These are phyloP conservation scores for Apiospora phragmitis DNA, from an alignment of 2,329 filamentous ascomycete genomes.

Conservation along the genomic window DNA sequence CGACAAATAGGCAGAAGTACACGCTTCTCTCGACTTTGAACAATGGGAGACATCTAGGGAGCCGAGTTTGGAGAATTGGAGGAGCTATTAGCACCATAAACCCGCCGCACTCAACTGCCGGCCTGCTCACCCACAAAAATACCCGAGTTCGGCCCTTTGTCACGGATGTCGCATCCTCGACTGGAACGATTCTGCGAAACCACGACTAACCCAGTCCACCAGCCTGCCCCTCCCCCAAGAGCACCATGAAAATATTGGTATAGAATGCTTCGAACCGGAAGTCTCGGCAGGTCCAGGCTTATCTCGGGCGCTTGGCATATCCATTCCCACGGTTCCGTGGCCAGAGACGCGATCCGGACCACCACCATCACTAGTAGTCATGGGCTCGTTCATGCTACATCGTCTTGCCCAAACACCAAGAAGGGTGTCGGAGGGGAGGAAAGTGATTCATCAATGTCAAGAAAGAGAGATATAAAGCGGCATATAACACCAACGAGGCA, in stretches of 20 bases:
- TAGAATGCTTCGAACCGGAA: background rate
- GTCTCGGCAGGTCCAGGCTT: background rate
- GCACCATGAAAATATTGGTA: background rate
- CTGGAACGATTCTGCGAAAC: background rate
- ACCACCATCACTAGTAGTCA: background rate
- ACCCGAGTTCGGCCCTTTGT: background rate
- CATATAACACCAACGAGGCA: background rate
- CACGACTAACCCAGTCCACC: background rate
- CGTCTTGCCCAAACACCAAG: too few relatives aligned
- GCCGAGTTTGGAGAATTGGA: background rate
- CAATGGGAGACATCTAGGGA: background rate
- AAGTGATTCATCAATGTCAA: background rate
- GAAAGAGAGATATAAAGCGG: too few relatives aligned
- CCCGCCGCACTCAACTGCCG: background rate
- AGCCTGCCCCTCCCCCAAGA: background rate
- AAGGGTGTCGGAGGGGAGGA: background rate
- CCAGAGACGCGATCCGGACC: background rate
- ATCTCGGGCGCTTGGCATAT: background rate
- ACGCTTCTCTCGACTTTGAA: background rate
- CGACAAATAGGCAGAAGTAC: background rate
- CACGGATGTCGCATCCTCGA: background rate
- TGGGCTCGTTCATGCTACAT: background rate
- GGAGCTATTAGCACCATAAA: background rate
- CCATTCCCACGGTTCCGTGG: background rate
- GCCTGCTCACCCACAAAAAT: background rate